Evolutionary conservation across 1,284 basidiomycete genomes (phyloP).

Genomic region (Jaminaea rosea): DNA sequence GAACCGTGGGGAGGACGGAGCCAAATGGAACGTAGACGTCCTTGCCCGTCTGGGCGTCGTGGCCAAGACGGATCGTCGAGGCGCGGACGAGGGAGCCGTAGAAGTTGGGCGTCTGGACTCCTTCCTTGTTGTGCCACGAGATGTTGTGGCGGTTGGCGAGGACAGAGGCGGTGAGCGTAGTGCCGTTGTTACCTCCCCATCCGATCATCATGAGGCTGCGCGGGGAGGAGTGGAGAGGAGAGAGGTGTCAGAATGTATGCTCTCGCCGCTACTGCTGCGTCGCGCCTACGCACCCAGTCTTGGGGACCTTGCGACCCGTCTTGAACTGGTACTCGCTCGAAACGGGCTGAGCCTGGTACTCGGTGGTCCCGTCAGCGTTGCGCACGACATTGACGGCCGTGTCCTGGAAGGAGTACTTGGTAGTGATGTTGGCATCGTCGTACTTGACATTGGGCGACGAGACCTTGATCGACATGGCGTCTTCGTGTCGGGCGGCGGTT

Average conservation of each 20-base stretch:
- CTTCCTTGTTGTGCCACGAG: constrained; percentile 87
- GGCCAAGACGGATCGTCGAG: constrained; percentile 84
- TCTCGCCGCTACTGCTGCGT: background rate
- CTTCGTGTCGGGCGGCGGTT: constrained; percentile 44
- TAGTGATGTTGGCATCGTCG: constrained; percentile 34
- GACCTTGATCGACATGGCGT: constrained; percentile 39
- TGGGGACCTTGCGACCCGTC: constrained; percentile 75
- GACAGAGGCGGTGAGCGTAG: constrained; percentile 86
- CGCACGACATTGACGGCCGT: constrained; percentile 40
- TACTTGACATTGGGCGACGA: constrained; percentile 43
- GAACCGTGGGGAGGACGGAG: constrained; percentile 93
- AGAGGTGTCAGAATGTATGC: constrained; percentile 1
- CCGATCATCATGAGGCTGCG: constrained; percentile 84
- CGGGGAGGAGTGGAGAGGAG: constrained; percentile 10
- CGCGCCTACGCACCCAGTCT: constrained; percentile 69
- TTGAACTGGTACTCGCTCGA: constrained; percentile 64
- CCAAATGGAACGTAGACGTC: constrained; percentile 87
- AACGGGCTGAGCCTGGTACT: constrained; percentile 40
- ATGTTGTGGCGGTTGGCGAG: constrained; percentile 94
- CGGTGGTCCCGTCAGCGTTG: constrained; percentile 37
- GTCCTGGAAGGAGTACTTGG: constrained; percentile 43
- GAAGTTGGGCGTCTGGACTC: constrained; percentile 90
- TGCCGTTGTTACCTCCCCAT: constrained; percentile 93
- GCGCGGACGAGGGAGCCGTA: constrained; percentile 66
- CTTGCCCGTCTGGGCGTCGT: constrained; percentile 71